Conservation (phyloP, 257 asterid genomes). For the Solanum arcanum region DNA sequence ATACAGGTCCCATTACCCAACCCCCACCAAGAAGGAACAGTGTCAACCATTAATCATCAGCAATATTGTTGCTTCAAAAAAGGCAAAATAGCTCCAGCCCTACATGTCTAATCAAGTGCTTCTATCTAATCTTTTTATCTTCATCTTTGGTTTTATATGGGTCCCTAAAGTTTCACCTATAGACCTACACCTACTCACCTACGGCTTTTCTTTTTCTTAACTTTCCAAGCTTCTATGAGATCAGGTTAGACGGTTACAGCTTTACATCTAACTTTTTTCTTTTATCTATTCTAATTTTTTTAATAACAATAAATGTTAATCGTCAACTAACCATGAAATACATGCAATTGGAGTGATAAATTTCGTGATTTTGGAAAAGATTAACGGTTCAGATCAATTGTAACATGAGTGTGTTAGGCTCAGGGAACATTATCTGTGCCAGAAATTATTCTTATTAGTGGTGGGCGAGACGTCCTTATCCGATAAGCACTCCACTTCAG, state of each 20-base stretch:
- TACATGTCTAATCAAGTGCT: neutral
- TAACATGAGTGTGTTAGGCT: neutral
- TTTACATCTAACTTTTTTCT: neutral
- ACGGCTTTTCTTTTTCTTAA: neutral
- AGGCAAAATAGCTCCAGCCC: neutral
- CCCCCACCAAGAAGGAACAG: neutral
- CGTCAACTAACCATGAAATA: neutral
- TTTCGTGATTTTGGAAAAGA: neutral
- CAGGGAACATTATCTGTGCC: neutral
- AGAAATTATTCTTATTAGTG: neutral
- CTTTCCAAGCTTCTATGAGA: neutral
- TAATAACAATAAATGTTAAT: neutral
- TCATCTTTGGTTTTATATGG: neutral
- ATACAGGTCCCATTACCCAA: neutral
- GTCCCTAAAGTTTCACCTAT: neutral
- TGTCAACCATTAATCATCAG: neutral
- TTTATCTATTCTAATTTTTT: too few species aligned
- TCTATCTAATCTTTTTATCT: neutral
- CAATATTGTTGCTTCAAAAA: neutral
- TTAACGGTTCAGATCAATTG: neutral
- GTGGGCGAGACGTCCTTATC: slow-evolving; percentile 8
- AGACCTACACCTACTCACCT: neutral
- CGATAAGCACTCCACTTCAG: neutral
- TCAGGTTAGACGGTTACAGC: neutral
- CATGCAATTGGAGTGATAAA: neutral